Evolutionary conservation across 805 yeast species (phyloP), one percentile per base, ranked within the genome.

Genomic region (Sugiyamaella chiloensis): DNA sequence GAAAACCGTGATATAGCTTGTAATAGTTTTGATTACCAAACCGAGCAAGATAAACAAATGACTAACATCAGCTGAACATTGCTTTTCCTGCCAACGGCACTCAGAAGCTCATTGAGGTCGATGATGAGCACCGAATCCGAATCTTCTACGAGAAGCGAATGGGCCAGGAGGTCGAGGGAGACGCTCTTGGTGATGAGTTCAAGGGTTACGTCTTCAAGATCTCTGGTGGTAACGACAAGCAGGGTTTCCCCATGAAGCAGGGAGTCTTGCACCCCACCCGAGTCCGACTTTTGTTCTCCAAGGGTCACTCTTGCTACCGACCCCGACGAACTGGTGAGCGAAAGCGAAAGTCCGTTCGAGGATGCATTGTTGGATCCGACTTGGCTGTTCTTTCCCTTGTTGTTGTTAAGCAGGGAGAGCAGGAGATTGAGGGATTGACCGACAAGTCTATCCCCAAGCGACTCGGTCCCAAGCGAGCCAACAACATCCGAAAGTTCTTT

Each of bases 201-300:
- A 91, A 89, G 78, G 99, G 99, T 71, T 93, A 93, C 89, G 75
- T 88, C 72, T 90, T 93, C 87, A 95, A 85, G 82, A 90, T 93
- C 75, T 78, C 97, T 67, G 99, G 99, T 73, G 99, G 99, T 85
- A 93, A 93, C 86, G 99, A 93, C 81, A 93, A 93, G 81, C 99
- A 93, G 82, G 99, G 99, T 81, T 93, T 93, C 96, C 98, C 99
- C 79, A 93, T 95, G 99, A 93, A 90, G 79, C 99, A 95, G 80
- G 99, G 99, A 85, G 99, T 93, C 62, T 80, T 93, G 83, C 93
- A 88, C 81, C 98, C 99, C 78, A 89, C 95, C 84, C 95, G 99
- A 85, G 98, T 93, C 67, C 89, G 87, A 75, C 83, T 93, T 68
- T 83, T 93, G 72, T 81, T 93, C 72, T 75, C 96, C 65, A 83